Percentiles rank a stretch among this genome's conserved stretches.
phyloP scores from a whole-genome alignment of 2,329 filamentous ascomycete species.

The Arthrobotrys megalospora region DNA sequence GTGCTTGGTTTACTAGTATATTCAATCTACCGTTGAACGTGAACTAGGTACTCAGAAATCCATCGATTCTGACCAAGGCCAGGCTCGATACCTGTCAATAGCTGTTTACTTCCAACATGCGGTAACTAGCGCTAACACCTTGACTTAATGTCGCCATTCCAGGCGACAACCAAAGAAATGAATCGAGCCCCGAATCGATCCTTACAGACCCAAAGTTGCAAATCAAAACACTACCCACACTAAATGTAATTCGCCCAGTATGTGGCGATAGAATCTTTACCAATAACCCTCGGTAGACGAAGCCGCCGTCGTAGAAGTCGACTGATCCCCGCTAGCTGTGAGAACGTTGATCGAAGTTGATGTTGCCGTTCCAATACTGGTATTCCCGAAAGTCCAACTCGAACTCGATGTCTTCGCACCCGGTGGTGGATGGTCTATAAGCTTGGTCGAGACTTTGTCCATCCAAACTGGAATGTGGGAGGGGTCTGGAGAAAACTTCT shows the following conservation, averaged over 20 bases:
- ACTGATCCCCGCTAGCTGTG: no score
- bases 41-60: no score
- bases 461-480: constrained; percentile 21
- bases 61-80: no score
- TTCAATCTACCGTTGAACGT: not conserved
- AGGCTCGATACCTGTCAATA: no score
- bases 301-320: not conserved
- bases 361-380: not conserved
- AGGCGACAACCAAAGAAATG: no score
- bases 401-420: not conserved
- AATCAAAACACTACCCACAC: not conserved
- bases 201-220: not conserved
- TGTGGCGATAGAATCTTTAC: not conserved
- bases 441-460: not conserved
- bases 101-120: no score
- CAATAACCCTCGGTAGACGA: not conserved
- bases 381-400: no score
- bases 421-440: not conserved
- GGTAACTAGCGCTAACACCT: no score
- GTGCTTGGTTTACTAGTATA: not conserved
- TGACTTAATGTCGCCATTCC: no score
- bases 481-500: constrained; percentile 34
- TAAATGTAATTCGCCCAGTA: no score
- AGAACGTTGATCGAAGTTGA: not conserved
- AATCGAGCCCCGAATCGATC: no score